Evolutionary conservation across 306 rosid genomes (phyloP).

Genomic region (Argentina anserina): DNA sequence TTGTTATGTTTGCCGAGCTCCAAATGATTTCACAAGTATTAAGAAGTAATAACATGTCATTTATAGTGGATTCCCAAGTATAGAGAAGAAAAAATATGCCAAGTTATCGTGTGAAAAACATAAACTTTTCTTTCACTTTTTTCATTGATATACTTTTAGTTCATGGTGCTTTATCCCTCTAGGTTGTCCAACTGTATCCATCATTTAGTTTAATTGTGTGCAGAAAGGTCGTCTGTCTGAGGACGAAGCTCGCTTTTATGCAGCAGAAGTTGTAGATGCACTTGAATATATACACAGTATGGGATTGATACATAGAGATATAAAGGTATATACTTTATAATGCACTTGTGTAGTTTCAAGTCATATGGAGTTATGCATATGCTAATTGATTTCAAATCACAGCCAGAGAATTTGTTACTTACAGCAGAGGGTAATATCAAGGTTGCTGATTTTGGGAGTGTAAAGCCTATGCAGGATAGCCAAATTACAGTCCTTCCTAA

Average conservation of each 20-base stretch:
- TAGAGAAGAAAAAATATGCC: too few species aligned
- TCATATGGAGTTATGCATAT: not conserved
- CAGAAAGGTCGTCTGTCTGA: conserved; percentile 90
- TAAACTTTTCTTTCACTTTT: not conserved
- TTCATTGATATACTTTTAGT: conserved; percentile 1
- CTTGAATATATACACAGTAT: conserved; percentile 90
- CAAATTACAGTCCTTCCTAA: conserved; percentile 95
- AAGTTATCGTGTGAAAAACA: too few species aligned
- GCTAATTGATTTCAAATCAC: conserved; percentile 39
- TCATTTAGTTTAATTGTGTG: conserved; percentile 29
- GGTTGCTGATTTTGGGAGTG: conserved; percentile 99
- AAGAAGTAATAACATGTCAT: not conserved
- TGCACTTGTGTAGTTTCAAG: conserved; percentile 26
- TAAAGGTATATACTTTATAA: conserved; percentile 55
- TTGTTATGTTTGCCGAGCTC: not conserved
- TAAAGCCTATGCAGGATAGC: conserved; percentile 96
- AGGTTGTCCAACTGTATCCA: conserved; percentile 22
- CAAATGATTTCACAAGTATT: not conserved
- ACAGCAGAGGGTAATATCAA: conserved; percentile 87
- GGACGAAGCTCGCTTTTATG: conserved; percentile 88
- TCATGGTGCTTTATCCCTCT: conserved; percentile 3
- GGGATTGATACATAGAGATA: conserved; percentile 98
- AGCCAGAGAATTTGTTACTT: conserved; percentile 98
- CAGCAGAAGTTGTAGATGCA: conserved; percentile 96
- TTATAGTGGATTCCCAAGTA: not conserved